Evolutionary conservation across 768 basidiomycete species (phyloP).

Genomic region (Gloeophyllum trabeum): DNA sequence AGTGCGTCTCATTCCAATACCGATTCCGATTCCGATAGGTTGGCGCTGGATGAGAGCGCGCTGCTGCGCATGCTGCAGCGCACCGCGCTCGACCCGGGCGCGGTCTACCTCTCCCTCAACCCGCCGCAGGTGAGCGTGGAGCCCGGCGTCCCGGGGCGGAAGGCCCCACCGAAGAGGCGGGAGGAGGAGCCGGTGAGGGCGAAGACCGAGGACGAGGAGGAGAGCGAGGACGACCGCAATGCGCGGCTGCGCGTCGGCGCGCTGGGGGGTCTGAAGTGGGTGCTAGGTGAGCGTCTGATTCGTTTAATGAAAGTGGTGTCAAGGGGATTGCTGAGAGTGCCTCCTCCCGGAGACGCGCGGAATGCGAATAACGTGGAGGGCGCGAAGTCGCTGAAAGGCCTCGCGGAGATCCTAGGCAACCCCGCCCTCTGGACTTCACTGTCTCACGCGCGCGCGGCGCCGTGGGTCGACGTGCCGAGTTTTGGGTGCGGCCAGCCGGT

Average conservation of each 20-base stretch:
- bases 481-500: conserved; percentile 61
- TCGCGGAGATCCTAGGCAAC: conserved; percentile 32
- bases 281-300: conserved; percentile 36
- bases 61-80: conserved; percentile 42
- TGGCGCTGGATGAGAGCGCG: conserved; percentile 24
- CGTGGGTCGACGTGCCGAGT: conserved; percentile 29
- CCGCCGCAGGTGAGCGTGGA: conserved; percentile 39
- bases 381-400: background rate
- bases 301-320: background rate
- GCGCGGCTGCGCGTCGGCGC: conserved; percentile 62
- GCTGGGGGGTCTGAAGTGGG: conserved; percentile 52
- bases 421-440: conserved; percentile 51
- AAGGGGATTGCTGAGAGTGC: background rate
- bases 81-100: conserved; percentile 49
- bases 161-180: conserved; percentile 20
- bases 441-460: conserved; percentile 28
- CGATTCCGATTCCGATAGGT: conserved; percentile 7
- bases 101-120: conserved; percentile 48
- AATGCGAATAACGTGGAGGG: background rate
- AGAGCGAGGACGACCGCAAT: conserved; percentile 55
- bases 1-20: background rate
- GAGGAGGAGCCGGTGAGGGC: conserved; percentile 23
- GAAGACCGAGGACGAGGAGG: conserved; percentile 53
- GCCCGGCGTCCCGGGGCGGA: conserved; percentile 20
- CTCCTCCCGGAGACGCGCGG: background rate